Base-by-base conservation (phyloP, 2,329 filamentous ascomycete genomes). In the Chalaropsis ovoidea region DNA sequence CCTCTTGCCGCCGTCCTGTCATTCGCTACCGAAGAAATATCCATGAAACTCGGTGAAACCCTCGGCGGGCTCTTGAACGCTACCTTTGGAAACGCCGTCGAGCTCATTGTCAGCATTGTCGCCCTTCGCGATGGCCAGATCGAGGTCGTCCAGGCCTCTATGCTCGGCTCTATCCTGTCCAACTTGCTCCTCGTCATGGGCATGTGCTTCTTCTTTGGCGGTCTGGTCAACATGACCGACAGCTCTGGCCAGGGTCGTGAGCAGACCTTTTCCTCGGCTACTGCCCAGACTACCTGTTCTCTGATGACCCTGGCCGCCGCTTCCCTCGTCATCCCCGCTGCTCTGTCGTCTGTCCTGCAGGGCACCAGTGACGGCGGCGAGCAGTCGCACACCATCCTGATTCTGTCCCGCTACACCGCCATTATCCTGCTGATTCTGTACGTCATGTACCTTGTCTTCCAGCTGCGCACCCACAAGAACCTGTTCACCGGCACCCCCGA, bases 131-230 rank as follows among this genome's bases (percentile, higher is more conserved):
- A 94, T 71, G 85, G 86, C 69, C 88, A 97, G 77, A 95, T 96
- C 73, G 86, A 93, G 71, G 92, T 97, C 69, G 93, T 97, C n/a
- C 94, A 97, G 77, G 88, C 93, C 22, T 95, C 90, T 69, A 97
- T 97, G 92, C 85, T 97, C 42, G 93, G 94, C 61, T 95, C 89
- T 72, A 95, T 97, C 71, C 80, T 97, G 47, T 96, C 93, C 69
- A 97, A 97, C 76, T 86, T 96, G 69, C 82, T 97, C 7, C 84
- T 97, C 24, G 93, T 91, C 60, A 82, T 91, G 73, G 87, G 88
- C 71, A 89, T 89, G 80, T 90, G 87, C 75, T 90, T 90, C 77
- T 79, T 91, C 69, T 82, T 88, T 65, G 89, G 89, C 65, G 89
- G 89, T 41, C 77, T 90, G 67, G 79, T 80, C 68, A 84, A 86